Conservation (phyloP, 176 grass and related monocot genomes). For the Aegilops umbellulata region DNA sequence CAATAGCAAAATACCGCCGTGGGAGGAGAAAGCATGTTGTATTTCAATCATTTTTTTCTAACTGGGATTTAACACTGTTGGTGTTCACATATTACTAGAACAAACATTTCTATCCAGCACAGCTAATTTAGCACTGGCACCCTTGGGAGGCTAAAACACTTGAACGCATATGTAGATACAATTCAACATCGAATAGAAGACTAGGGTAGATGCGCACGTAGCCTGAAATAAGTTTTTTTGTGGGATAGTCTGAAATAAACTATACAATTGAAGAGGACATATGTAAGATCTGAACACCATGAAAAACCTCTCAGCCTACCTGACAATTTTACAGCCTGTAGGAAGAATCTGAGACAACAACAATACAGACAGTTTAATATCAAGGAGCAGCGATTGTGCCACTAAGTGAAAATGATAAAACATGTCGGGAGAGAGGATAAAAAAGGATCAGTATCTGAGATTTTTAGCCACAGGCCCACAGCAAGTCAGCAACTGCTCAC, state of each 20-base stretch:
- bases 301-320: neutral
- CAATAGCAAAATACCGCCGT: conserved; percentile 8
- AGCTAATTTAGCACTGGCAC: conserved; percentile 3
- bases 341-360: conserved; percentile 23
- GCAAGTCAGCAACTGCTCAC: conserved; percentile 10
- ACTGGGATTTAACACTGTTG: neutral
- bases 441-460: neutral
- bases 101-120: neutral
- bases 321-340: neutral
- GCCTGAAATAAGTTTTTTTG: neutral
- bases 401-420: conserved; percentile 1
- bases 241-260: neutral
- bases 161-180: neutral
- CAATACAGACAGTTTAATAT: conserved; percentile 3
- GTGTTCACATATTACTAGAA: conserved; percentile 8
- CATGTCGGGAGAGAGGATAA: neutral
- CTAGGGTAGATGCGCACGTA: neutral
- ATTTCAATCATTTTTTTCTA: neutral
- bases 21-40: conserved; percentile 1
- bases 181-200: neutral
- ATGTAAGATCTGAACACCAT: conserved; percentile 21
- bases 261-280: neutral
- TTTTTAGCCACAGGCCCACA: conserved; percentile 8
- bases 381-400: neutral
- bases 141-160: neutral